Percentiles rank a stretch among this genome's conserved stretches.
These are phyloP conservation scores for Fusarium nygamai DNA, from an alignment of 2,329 filamentous ascomycete species.

Conservation along the genomic window DNA sequence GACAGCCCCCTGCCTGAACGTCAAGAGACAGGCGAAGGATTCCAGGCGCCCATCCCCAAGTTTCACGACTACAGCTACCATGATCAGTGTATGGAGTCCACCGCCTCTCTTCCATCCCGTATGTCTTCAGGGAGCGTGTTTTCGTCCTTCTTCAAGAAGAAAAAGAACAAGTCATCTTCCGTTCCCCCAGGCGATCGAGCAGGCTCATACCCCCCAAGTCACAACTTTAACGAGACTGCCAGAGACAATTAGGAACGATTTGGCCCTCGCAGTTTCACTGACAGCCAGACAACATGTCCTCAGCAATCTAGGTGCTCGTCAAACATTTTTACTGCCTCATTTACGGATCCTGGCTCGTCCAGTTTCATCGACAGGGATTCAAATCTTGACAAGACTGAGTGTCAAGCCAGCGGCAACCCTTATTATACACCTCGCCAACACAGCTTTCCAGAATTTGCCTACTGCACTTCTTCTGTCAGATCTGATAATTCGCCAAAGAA, in stretches of 20 bases:
- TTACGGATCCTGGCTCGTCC: constrained; percentile 20
- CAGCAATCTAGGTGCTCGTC: constrained; percentile 7
- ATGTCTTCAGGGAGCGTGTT: constrained; percentile 30
- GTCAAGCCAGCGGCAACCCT: constrained; percentile 44
- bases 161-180: constrained; percentile 11
- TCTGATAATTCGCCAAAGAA: constrained; percentile 18
- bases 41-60: not conserved
- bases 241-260: constrained; percentile 42
- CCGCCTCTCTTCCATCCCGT: constrained; percentile 28
- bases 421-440: constrained; percentile 47
- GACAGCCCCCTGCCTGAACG: not conserved
- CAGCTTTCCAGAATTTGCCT: constrained; percentile 16
- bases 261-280: constrained; percentile 30
- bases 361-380: constrained; percentile 16
- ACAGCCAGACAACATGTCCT: constrained; percentile 27
- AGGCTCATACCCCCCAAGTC: constrained; percentile 7
- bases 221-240: constrained; percentile 33
- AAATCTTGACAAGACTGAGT: constrained; percentile 1
- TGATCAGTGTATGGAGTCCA: constrained; percentile 11
- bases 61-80: not conserved
- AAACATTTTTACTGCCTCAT: constrained; percentile 13
- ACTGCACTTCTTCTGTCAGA: constrained; percentile 1
- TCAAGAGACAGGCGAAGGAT: not conserved
- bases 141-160: constrained; percentile 38
- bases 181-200: not conserved